Base-by-base conservation (phyloP, 2,329 filamentous ascomycete genomes). In the Dryadomyces quercivorus region DNA sequence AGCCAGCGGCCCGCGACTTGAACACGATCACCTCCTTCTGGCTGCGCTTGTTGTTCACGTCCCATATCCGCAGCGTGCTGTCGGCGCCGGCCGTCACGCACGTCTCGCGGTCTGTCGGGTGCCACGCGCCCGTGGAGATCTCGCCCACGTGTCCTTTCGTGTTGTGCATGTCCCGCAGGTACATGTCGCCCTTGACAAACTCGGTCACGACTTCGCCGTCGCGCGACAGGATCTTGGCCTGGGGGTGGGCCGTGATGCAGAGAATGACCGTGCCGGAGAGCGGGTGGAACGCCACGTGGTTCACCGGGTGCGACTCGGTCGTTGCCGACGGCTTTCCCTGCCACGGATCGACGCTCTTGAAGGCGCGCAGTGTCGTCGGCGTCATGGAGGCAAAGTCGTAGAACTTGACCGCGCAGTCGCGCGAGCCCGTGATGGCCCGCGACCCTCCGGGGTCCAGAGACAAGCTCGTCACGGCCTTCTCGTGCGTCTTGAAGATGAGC, bases 161-260 rank as follows among this genome's bases (percentile, higher is more conserved):
- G 66, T 97, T 91, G 69, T 96, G 82, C 86, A 97, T 94, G 67
- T 98, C 93, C 54, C 92, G 81, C 60, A 98, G 72, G 64, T 98
- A 98, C 91, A 97, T 97, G 66, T 98, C 93, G 48, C 93, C 93
- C 70, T 98, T 98, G 61, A 90, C 85, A 60, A 95, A 97, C 64
- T 96, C 90, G 1, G 85, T 85, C 50, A 94, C 63, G 8, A 86
- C 77, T 47, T 94, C 88, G 43, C 93, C 93, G 71, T 98, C 92
- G 63, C 93, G 83, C 62, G 82, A 88, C 67, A 97, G 77, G 22
- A 98, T 83, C 67, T 90, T 91, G 13, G 92, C 88, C 67, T 97
- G 92, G 1, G 92, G 85, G 44, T 92, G 88, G 7, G 92, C 90
- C 8, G 90, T 86, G 47, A 97, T 76, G 61, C 93, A 94, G 38